Percentiles rank a stretch among this genome's conserved stretches.
Conservation (phyloP, 2,329 filamentous ascomycete species). For the Fusarium xyrophilum region DNA sequence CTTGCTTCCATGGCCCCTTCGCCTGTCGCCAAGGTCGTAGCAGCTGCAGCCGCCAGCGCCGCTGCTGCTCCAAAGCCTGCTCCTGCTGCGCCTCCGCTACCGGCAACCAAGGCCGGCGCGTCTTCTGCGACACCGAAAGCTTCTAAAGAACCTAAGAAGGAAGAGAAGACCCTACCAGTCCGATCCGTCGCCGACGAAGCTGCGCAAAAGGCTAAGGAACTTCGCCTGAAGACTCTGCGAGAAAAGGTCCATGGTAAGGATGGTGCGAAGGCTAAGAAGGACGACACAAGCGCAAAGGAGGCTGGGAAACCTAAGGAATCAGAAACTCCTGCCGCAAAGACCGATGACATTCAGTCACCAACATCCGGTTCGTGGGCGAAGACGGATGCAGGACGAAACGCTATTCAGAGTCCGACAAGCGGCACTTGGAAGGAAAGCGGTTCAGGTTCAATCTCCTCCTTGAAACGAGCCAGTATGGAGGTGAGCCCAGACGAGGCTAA, state of each 20-base stretch:
- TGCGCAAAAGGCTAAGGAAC: constrained; percentile 68
- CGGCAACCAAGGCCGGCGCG: constrained; percentile 32
- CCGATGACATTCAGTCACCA: constrained; percentile 53
- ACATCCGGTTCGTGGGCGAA: constrained; percentile 53
- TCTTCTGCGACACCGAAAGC: constrained; percentile 22
- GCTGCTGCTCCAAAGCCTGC: constrained; percentile 36
- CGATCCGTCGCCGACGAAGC: constrained; percentile 69
- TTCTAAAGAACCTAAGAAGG: constrained; percentile 32
- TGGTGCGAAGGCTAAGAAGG: constrained; percentile 20
- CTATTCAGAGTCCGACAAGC: constrained; percentile 54
- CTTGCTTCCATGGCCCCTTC: constrained; percentile 37
- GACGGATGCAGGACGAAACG: constrained; percentile 39
- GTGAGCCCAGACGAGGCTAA: constrained; percentile 50
- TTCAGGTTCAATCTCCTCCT: background rate
- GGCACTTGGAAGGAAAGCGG: constrained; percentile 51
- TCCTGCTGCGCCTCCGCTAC: constrained; percentile 35
- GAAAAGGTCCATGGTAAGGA: constrained; percentile 63
- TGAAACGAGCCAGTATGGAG: constrained; percentile 31
- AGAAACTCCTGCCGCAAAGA: constrained; percentile 10
- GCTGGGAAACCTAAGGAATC: constrained; percentile 13
- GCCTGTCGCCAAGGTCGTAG: constrained; percentile 37
- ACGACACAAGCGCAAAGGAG: background rate
- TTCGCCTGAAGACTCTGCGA: constrained; percentile 60
- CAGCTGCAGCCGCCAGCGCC: constrained; percentile 27
- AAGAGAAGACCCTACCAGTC: constrained; percentile 51